phyloP scores from a whole-genome alignment of 768 basidiomycete genomes.

The Saitozyma sp. region DNA sequence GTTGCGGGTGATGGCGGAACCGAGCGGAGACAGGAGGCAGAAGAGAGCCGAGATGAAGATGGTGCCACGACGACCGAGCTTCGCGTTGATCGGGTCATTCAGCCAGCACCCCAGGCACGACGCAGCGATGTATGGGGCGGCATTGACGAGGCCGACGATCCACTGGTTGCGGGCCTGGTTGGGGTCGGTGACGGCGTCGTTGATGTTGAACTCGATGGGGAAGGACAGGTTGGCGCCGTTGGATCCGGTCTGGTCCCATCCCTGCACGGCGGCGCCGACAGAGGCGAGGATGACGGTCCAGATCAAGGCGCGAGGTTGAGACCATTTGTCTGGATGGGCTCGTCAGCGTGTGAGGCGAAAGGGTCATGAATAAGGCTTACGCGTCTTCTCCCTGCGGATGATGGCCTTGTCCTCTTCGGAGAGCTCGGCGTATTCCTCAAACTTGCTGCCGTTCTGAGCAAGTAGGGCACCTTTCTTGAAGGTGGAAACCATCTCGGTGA shows the following conservation, averaged over 20 bases:
- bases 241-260: slow-evolving; percentile 45
- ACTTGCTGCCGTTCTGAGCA: slow-evolving; percentile 29
- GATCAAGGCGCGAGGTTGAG: slow-evolving; percentile 39
- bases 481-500: slow-evolving; percentile 31
- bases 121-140: slow-evolving; percentile 36
- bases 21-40: slow-evolving; percentile 54
- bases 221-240: slow-evolving; percentile 50
- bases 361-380: neutral
- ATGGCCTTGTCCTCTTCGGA: slow-evolving; percentile 33
- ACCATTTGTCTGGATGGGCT: slow-evolving; percentile 25
- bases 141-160: slow-evolving; percentile 40
- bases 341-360: neutral
- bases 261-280: slow-evolving; percentile 39
- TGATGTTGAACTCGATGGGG: slow-evolving; percentile 50
- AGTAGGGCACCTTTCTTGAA: slow-evolving; percentile 29
- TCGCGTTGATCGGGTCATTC: slow-evolving; percentile 58
- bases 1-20: slow-evolving; percentile 40
- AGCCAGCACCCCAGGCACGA: slow-evolving; percentile 15
- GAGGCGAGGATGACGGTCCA: slow-evolving; percentile 27
- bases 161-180: slow-evolving; percentile 28
- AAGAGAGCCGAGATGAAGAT: slow-evolving; percentile 60
- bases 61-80: slow-evolving; percentile 60
- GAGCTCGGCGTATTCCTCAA: slow-evolving; percentile 30
- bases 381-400: slow-evolving; percentile 46
- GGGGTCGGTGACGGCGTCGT: slow-evolving; percentile 7